Evolutionary conservation across 345 rosid genomes (phyloP), one percentile per base, ranked within the genome.

Genomic region (Citropsis articulata): DNA sequence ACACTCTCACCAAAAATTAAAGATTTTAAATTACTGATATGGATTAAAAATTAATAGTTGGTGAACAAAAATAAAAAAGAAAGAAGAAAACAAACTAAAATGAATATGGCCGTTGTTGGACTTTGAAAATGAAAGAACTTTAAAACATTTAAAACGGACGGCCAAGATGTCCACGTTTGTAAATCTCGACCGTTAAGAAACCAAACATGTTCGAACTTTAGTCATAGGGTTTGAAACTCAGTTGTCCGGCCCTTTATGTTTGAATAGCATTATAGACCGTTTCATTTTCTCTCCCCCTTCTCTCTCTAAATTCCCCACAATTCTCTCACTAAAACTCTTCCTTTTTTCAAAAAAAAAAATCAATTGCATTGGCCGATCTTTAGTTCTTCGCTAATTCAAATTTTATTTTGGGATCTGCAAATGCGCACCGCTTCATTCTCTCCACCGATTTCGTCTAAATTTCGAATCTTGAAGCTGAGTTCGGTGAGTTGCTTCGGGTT

Each of bases 211-310:
- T 84, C 78, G 85, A 81, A 31, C 36, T 81, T 87, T 85, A 79
- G 77, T 60, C 71, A 77, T 82, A 87, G 90, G 91, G 88, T 89
- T 90, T 81, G 86, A 85, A 88, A 78, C 69, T 74, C 78, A 61
- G 25, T 63, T 61, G 62, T 86, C 97, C 96, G 88, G 91, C 92
- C 80, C 91, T 86, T 84, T 70, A 56, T 83, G 84, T 92, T 94
- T 92, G 85, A 88, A 87, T 79, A 78, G 78, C 84, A 77, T 82
- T 78, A 14, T 65, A 57, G 87, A 90, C 88, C 89, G 91, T 89
- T 88, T 83, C 75, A 80, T 33, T 76, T 31, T 40, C 60, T 78
- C 69, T 78, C 22, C 66, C 30, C 30, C 71, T 21, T 71, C 73
- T 45, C 72, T 22, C n/a, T 45, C 18, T 42, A 66, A 50, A 60